Evolutionary conservation across 176 grass and related monocot genomes (phyloP), one percentile per base, ranked within the genome.

Genomic region (Calamus simplicifolius): DNA sequence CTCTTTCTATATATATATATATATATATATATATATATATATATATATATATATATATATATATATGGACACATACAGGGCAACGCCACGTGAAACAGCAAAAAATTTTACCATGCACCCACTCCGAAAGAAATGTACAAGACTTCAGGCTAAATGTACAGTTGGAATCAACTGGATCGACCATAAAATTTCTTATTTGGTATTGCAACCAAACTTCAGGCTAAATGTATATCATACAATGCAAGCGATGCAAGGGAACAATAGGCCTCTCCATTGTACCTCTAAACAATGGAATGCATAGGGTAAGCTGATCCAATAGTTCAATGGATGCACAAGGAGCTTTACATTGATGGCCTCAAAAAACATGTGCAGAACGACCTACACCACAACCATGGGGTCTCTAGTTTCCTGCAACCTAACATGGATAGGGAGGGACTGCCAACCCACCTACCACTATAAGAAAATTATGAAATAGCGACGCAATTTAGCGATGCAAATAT

Each of bases 211-310:
- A 6, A 8, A 38, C 27, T 62, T 18, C 2, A 5, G 15, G 49
- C 15, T 3, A 66, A 18, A 6, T n/a, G 15, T 4, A 28, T 48
- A 25, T 16, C 29, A 21, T 21, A 52, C 21, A 66, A 66, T 16
- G 48, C 14, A 26, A 10, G 6, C 10, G 5, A 38, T 38, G 35
- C 35, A 38, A 15, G 13, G 30, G n/a, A 48, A 43, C 38, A 30
- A 56, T 21, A 8, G 31, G 43, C 26, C 64, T 49, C 49, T 53
- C 68, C 25, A 25, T 74, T 31, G 57, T 43, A 72, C 72, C 52
- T 28, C 56, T 4, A 75, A 85, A 56, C 19, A 81, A 78, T 60
- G 56, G 26, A 81, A 30, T 76, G 48, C 68, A 49, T 63, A 54
- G 58, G 4, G 23, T 57, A 67, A 59, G 54, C 54, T 69, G 59